Evolutionary conservation across 2,329 filamentous ascomycete species (phyloP), one percentile per base, ranked within the genome.

Genomic region (Botrytis pseudocinerea): DNA sequence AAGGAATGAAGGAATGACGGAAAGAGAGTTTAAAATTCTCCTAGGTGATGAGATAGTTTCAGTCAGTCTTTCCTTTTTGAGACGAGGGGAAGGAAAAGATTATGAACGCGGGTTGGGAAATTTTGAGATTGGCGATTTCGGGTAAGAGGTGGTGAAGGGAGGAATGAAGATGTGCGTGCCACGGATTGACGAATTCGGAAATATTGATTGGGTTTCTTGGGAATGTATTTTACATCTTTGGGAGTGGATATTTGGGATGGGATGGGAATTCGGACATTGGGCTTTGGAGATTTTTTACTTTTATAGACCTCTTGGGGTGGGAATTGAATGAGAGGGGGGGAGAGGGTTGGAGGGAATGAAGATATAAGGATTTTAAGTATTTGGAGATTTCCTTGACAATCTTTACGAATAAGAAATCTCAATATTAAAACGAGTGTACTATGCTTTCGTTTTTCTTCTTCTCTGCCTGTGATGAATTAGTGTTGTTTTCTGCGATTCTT

Each of bases 41-140:
- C 32, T 35, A 42, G 18, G 35, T 25, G 65, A 14, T 40, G 62
- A n/a, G 18, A 28, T 35, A 4, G 20, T 69, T 61, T 35, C 66
- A 44, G 51, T 22, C 51, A 60, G 20, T 40, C 25, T 46, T 71
- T 65, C 46, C 46, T 18, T 59, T 71, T 57, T 65, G 35, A 28
- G 35, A 32, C 2, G 44, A 42, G 22, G 16, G 18, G 42, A 32
- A n/a, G 44, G 4, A 25, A 62, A 48, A 38, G 0, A 35, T 18
- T 32, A 40, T 40, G 44, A 38, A 71, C 10, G 32, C 28, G n/a
- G 51, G 6, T 18, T 32, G 51, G 59, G 22, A 2, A 28, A 44
- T 4, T 18, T 20, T 7, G n/a, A n/a, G 42, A 48, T 46, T 12
- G 51, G 20, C 28, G 32, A 48, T 44, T 14, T 28, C 1, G 12